Conservation (phyloP, 1,139 yeast genomes). For the Candida tunisiensis region DNA sequence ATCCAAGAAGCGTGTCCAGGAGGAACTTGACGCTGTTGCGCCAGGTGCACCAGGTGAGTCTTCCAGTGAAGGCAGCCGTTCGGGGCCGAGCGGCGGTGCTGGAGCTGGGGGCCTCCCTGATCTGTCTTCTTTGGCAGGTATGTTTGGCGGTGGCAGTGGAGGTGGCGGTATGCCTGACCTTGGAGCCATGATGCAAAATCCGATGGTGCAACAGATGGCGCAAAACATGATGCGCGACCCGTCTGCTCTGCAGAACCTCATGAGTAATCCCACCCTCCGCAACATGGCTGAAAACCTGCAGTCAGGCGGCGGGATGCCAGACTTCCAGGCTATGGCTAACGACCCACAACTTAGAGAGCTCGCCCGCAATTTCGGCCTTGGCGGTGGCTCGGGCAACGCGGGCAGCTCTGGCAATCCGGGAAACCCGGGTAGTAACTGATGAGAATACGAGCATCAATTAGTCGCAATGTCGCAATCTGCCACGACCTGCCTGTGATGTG, state of each 20-base stretch:
- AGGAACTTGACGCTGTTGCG: conserved; percentile 34
- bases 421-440: not conserved
- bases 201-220: conserved; percentile 73
- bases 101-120: conserved; percentile 35
- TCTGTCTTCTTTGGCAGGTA: conserved; percentile 28
- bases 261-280: conserved; percentile 50
- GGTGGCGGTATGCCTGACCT: conserved; percentile 65
- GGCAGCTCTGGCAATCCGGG: not conserved
- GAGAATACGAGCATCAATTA: not conserved
- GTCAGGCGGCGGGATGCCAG: conserved; percentile 31
- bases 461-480: conserved; percentile 1
- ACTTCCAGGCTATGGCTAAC: conserved; percentile 54
- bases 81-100: conserved; percentile 8
- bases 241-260: conserved; percentile 51
- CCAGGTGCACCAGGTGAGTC: conserved; percentile 9
- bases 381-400: conserved; percentile 6
- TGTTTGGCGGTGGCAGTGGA: conserved; percentile 47
- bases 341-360: conserved; percentile 62
- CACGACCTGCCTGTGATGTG: not conserved
- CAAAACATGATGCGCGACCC: conserved; percentile 90
- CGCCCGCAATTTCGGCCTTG: conserved; percentile 25
- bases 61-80: conserved; percentile 9
- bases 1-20: conserved; percentile 73
- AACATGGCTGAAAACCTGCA: conserved; percentile 14
- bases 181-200: conserved; percentile 66